These are phyloP conservation scores for Phaffia rhodozyma DNA, from an alignment of 1,284 basidiomycete genomes.

Conservation along the genomic window DNA sequence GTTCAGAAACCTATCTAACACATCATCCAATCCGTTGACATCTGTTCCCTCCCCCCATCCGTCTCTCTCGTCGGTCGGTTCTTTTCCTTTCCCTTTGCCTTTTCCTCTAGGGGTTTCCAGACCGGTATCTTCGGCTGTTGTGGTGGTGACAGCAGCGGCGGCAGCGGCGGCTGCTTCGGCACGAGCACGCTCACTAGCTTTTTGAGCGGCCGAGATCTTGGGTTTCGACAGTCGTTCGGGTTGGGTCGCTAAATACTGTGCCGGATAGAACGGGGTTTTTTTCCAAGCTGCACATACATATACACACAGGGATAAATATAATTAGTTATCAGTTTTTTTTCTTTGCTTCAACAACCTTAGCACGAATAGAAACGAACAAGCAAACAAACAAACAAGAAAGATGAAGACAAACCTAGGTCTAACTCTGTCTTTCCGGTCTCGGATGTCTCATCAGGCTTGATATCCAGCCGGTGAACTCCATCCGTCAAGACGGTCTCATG, in stretches of 20 bases:
- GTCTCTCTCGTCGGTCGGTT: too few relatives aligned
- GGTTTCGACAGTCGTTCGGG: conserved; percentile 32
- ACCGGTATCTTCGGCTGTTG: background rate
- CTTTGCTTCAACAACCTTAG: too few relatives aligned
- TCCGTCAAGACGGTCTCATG: too few relatives aligned
- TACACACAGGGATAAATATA: conserved; percentile 6
- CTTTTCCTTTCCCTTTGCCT: too few relatives aligned
- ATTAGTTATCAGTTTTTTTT: too few relatives aligned
- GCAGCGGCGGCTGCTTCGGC: conserved; percentile 16
- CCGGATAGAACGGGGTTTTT: conserved; percentile 34
- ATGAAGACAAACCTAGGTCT: conserved; percentile 1
- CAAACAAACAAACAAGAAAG: too few relatives aligned
- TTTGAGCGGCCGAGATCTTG: background rate
- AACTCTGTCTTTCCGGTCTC: too few relatives aligned
- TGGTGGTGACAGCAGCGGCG: conserved; percentile 21
- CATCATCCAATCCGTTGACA: conserved; percentile 32
- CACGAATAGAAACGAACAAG: too few relatives aligned
- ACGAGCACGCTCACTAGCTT: background rate
- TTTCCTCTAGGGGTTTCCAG: too few relatives aligned
- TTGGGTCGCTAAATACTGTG: conserved; percentile 34
- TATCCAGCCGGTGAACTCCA: too few relatives aligned
- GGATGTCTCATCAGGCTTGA: too few relatives aligned
- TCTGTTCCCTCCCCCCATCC: conserved; percentile 16
- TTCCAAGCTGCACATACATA: conserved; percentile 22
- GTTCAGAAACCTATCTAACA: conserved; percentile 34